Evolutionary conservation across 352 stramenopile genomes (phyloP).

Genomic region (Aphanomyces euteiches): DNA sequence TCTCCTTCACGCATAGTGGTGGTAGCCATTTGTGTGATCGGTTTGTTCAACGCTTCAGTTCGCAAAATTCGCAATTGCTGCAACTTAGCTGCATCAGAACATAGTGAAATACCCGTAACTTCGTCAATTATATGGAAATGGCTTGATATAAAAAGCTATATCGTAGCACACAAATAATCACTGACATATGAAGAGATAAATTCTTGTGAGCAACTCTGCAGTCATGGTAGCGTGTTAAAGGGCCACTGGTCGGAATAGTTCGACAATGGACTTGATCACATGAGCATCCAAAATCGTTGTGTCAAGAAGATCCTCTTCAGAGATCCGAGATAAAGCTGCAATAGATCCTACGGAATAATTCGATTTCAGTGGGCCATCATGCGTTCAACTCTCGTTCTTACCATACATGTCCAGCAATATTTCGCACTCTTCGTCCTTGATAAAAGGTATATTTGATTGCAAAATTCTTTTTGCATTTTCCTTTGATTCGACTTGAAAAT

Average conservation of each 20-base stretch:
- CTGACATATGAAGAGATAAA: too few relatives aligned
- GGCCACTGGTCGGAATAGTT: slow-evolving; percentile 7
- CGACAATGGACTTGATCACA: slow-evolving; percentile 6
- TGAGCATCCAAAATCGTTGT: slow-evolving; percentile 14
- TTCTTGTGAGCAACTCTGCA: too few relatives aligned
- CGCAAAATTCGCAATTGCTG: too few relatives aligned
- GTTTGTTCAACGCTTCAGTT: too few relatives aligned
- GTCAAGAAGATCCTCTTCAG: slow-evolving; percentile 12
- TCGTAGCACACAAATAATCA: too few relatives aligned
- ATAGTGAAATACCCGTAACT: too few relatives aligned
- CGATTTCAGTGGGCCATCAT: neutral
- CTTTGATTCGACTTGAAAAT: slow-evolving; percentile 2
- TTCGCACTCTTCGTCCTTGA: slow-evolving; percentile 23
- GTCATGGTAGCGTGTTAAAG: neutral
- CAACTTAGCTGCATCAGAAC: too few relatives aligned
- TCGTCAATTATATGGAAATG: too few relatives aligned
- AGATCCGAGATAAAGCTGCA: neutral
- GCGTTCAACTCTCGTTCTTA: neutral
- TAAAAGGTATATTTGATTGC: slow-evolving; percentile 15
- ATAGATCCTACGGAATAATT: slow-evolving; percentile 1
- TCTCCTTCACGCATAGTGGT: too few relatives aligned
- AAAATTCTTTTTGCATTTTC: neutral
- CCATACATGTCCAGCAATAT: slow-evolving; percentile 25
- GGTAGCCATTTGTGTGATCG: too few relatives aligned
- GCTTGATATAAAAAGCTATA: too few relatives aligned